A percentile compares a stretch with the other conserved stretches of the same genome.
phyloP scores from a whole-genome alignment of 1,139 yeast genomes.

The Geotrichum bryndzae region DNA sequence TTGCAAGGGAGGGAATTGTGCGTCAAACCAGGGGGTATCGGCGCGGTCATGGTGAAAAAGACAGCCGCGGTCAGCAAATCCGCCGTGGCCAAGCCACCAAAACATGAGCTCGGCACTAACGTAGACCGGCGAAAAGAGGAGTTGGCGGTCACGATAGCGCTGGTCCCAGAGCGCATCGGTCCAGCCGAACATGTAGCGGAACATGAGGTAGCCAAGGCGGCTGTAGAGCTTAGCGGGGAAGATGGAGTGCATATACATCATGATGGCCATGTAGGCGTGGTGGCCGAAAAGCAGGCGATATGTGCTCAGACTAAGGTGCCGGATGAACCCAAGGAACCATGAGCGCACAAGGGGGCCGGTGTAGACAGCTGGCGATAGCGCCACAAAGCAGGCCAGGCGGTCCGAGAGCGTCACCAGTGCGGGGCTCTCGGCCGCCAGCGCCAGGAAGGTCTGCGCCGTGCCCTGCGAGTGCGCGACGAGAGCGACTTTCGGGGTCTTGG shows the following conservation, averaged over 20 bases:
- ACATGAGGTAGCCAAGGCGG: constrained; percentile 64
- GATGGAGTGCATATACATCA: constrained; percentile 32
- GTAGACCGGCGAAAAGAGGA: constrained; percentile 79
- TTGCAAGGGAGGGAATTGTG: constrained; percentile 46
- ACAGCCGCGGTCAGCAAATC: constrained; percentile 50
- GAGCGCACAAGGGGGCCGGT: constrained; percentile 65
- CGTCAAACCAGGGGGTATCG: constrained; percentile 51
- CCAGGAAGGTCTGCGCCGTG: constrained; percentile 73
- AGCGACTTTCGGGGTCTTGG: constrained; percentile 44
- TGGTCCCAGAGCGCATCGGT: constrained; percentile 71
- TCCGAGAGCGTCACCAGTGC: constrained; percentile 37
- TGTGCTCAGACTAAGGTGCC: constrained; percentile 23
- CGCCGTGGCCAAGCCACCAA: constrained; percentile 72
- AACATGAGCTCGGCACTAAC: constrained; percentile 75
- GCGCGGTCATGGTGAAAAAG: constrained; percentile 40
- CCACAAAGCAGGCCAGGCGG: constrained; percentile 61
- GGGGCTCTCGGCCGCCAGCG: constrained; percentile 44
- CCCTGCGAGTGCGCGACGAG: constrained; percentile 90
- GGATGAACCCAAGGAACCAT: constrained; percentile 44
- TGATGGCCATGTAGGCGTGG: constrained; percentile 33
- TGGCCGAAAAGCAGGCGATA: constrained; percentile 49
- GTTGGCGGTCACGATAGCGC: constrained; percentile 61
- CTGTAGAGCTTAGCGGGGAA: constrained; percentile 50
- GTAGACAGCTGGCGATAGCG: constrained; percentile 84
- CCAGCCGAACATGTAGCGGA: constrained; percentile 84